phyloP scores from a whole-genome alignment of 2,329 filamentous ascomycete genomes.

The Cadophora malorum region DNA sequence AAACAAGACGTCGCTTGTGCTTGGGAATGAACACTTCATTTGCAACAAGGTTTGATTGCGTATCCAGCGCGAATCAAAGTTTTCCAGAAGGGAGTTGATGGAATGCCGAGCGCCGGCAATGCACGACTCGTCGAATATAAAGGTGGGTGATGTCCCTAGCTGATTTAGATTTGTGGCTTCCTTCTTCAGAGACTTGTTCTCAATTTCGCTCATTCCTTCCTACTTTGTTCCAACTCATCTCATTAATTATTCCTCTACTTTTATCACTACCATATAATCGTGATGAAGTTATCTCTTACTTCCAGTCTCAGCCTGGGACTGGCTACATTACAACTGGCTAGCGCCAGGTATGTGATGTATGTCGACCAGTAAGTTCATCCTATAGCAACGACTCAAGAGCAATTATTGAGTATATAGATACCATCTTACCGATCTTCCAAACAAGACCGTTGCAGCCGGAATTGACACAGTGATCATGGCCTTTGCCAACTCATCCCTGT shows the following conservation, averaged over 20 bases:
- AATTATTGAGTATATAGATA: constrained; percentile 6
- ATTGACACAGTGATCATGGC: constrained; percentile 35
- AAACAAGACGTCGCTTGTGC: neutral
- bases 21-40: neutral
- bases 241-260: no score
- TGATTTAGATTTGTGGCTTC: neutral
- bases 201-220: constrained; percentile 1
- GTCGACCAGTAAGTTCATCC: constrained; percentile 22
- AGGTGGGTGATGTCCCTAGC: neutral
- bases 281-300: constrained; percentile 26
- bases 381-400: neutral
- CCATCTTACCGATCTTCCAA: constrained; percentile 28
- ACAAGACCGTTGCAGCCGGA: constrained; percentile 30
- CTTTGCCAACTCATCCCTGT: constrained; percentile 35
- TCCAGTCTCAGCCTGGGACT: constrained; percentile 22
- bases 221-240: no score
- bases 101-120: neutral
- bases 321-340: constrained; percentile 19
- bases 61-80: neutral
- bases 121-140: neutral
- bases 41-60: constrained; percentile 18
- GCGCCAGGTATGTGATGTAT: constrained; percentile 27
- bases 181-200: neutral
- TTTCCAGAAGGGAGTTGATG: neutral
- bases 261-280: neutral